phyloP scores from a whole-genome alignment of 176 grass and related monocot species.

The Poa annua region DNA sequence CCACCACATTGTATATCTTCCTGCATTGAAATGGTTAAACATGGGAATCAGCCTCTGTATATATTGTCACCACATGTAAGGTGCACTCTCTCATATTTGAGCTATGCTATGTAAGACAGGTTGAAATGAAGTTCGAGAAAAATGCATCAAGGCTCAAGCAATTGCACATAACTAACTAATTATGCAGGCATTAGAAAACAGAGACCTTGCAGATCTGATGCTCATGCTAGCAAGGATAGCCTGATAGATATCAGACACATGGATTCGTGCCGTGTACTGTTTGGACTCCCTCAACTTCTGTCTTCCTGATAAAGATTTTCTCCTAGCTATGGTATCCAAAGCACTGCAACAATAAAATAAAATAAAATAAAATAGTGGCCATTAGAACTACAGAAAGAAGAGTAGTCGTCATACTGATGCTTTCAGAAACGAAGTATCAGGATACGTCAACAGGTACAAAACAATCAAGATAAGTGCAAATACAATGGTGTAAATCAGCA shows the following conservation, averaged over 20 bases:
- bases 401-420: neutral
- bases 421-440: neutral
- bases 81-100: conserved; percentile 6
- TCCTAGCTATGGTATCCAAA: conserved; percentile 76
- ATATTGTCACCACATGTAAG: neutral
- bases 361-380: too few species aligned
- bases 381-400: conserved; percentile 1
- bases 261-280: conserved; percentile 68
- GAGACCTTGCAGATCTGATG: conserved; percentile 56
- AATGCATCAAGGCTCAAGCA: neutral
- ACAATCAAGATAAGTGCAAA: neutral
- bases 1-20: conserved; percentile 84
- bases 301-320: conserved; percentile 58
- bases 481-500: conserved; percentile 18
- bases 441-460: neutral
- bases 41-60: neutral
- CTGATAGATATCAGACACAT: conserved; percentile 88
- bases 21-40: conserved; percentile 37
- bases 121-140: neutral
- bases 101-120: neutral
- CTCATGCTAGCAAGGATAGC: conserved; percentile 66
- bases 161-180: neutral
- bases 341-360: conserved; percentile 61
- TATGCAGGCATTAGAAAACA: neutral
- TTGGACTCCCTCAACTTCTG: conserved; percentile 74